These are phyloP conservation scores for Stemphylium lycopersici DNA, from an alignment of 2,329 filamentous ascomycete genomes.

Conservation along the genomic window DNA sequence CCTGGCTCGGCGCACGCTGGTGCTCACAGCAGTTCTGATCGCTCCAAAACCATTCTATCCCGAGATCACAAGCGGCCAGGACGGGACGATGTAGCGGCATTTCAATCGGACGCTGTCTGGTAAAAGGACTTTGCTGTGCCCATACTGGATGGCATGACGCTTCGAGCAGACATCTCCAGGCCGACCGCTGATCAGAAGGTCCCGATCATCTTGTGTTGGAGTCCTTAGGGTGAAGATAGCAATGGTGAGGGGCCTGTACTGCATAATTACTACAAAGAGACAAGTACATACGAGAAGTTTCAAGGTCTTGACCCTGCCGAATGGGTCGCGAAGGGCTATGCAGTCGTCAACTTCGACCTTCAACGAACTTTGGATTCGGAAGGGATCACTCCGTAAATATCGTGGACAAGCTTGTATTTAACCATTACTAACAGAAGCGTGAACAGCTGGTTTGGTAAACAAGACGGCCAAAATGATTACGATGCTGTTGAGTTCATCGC, in stretches of 20 bases:
- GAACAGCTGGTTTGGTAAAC: neutral
- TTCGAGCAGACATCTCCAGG: constrained; percentile 4
- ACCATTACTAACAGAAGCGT: too few species aligned
- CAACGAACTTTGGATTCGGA: constrained; percentile 37
- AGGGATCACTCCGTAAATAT: constrained; percentile 16
- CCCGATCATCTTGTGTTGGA: constrained; percentile 52
- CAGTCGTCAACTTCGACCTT: constrained; percentile 37
- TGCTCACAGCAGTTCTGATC: too few species aligned
- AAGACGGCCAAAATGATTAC: constrained; percentile 3
- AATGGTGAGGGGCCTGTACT: neutral
- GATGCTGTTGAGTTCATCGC: constrained; percentile 35
- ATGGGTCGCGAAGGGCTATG: constrained; percentile 39
- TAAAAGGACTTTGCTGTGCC: neutral
- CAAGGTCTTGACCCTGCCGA: constrained; percentile 49
- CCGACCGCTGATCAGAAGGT: constrained; percentile 36
- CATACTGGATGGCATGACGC: constrained; percentile 1
- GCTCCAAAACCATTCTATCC: too few species aligned
- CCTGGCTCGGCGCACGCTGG: too few species aligned
- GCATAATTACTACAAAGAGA: too few species aligned
- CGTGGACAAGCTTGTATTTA: neutral
- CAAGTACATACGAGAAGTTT: constrained; percentile 43
- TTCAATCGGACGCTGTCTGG: too few species aligned
- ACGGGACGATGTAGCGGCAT: too few species aligned
- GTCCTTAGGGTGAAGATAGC: constrained; percentile 51
- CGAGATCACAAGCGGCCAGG: too few species aligned